Evolutionary conservation across 768 basidiomycete genomes (phyloP).

Genomic region (Amanita thiersii): DNA sequence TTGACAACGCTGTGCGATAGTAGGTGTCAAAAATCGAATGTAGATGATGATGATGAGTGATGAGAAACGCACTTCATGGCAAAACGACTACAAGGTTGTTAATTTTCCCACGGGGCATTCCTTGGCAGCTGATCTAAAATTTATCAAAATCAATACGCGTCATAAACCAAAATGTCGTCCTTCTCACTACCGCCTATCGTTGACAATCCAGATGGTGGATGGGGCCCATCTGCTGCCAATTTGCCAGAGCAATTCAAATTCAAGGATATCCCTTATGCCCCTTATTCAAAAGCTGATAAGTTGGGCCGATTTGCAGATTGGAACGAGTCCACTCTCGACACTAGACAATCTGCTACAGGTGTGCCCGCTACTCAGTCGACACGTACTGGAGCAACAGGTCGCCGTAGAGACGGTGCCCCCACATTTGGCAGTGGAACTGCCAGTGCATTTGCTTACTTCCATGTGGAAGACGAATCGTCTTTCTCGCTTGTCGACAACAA

Average conservation of each 20-base stretch:
- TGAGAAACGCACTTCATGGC: constrained; percentile 61
- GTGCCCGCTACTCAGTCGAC: constrained; percentile 34
- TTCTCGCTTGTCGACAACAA: constrained; percentile 97
- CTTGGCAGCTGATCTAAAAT: neutral
- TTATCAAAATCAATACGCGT: constrained; percentile 13
- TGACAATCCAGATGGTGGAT: constrained; percentile 90
- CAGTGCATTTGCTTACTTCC: constrained; percentile 93
- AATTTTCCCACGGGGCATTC: constrained; percentile 28
- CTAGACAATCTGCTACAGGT: constrained; percentile 47
- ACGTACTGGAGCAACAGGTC: constrained; percentile 44
- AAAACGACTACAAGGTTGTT: constrained; percentile 15
- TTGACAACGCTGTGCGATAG: constrained; percentile 62
- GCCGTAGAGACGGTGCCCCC: constrained; percentile 70
- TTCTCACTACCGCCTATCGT: constrained; percentile 84
- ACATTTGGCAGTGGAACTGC: constrained; percentile 88
- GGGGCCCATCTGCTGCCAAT: constrained; percentile 79
- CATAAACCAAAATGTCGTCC: constrained; percentile 48
- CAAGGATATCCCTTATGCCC: constrained; percentile 97
- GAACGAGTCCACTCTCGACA: constrained; percentile 72
- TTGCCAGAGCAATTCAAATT: constrained; percentile 92
- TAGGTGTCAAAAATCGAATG: neutral
- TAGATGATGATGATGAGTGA: neutral
- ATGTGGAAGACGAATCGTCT: constrained; percentile 94
- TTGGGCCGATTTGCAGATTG: constrained; percentile 97
- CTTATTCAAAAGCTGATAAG: constrained; percentile 98